Conservation (phyloP, 208 protist genomes). For the Vickermania ingenoplastis region DNA sequence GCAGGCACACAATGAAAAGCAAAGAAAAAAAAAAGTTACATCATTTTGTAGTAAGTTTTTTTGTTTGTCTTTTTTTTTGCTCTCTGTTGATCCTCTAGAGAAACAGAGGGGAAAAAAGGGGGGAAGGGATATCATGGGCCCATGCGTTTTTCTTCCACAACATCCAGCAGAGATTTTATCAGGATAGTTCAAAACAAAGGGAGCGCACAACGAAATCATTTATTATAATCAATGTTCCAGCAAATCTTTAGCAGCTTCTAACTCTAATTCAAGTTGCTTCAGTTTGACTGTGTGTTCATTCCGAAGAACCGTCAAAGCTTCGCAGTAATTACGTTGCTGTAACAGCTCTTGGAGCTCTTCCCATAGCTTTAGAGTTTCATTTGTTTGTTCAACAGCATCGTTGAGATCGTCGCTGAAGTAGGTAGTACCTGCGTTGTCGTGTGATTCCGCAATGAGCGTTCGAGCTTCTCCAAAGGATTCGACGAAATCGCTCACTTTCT, state of each 20-base stretch:
- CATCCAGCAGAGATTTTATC: no score
- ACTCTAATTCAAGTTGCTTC: constrained; percentile 49
- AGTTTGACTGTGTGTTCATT: constrained; percentile 62
- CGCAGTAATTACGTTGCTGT: constrained; percentile 14
- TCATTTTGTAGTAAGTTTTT: no score
- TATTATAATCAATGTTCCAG: no score
- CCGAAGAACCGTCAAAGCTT: constrained; percentile 18
- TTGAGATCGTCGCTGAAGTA: constrained; percentile 68
- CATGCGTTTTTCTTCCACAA: no score
- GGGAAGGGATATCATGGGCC: no score
- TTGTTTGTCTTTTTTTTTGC: no score
- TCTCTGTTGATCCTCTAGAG: no score
- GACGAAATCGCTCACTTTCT: constrained; percentile 40
- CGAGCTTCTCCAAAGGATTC: constrained; percentile 53
- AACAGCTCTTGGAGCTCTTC: constrained; percentile 21
- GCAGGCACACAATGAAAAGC: no score
- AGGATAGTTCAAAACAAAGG: no score
- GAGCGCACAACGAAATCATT: no score
- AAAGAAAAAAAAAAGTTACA: no score
- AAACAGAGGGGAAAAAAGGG: no score
- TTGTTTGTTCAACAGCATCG: constrained; percentile 39
- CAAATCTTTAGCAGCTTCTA: constrained; percentile 31
- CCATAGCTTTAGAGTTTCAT: constrained; percentile 45
- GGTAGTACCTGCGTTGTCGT: constrained; percentile 49
- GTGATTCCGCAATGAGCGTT: constrained; percentile 53